phyloP scores from a whole-genome alignment of 441 rosid genomes.

The Pelargonium myrrhifolium region DNA sequence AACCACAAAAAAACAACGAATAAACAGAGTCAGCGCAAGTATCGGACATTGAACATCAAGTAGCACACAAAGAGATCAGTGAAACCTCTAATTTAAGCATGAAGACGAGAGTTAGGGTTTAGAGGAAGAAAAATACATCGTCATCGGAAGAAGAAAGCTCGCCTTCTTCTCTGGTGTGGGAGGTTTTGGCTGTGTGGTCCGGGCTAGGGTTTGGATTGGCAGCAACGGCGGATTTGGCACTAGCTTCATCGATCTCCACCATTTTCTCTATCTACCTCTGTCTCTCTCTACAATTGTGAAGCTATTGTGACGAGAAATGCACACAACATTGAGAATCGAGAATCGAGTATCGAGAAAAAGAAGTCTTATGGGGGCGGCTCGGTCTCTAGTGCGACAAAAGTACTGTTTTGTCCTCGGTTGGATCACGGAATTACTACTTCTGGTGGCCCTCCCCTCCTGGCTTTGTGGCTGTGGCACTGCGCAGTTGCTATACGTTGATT shows the following conservation, averaged over 20 bases:
- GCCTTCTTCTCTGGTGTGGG: conserved; percentile 62
- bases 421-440: background rate
- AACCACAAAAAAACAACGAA: background rate
- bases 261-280: conserved; percentile 6
- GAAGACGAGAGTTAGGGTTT: conserved; percentile 4
- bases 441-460: too few relatives aligned
- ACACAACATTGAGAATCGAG: background rate
- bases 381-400: background rate
- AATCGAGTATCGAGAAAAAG: background rate
- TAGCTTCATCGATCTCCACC: conserved; percentile 20
- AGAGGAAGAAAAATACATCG: conserved; percentile 35
- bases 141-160: conserved; percentile 68
- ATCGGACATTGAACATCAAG: conserved; percentile 5
- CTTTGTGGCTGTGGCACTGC: too few relatives aligned
- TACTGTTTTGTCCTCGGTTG: background rate
- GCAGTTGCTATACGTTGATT: background rate
- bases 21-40: background rate
- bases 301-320: conserved; percentile 2
- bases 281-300: background rate
- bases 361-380: background rate
- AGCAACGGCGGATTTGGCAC: conserved; percentile 15
- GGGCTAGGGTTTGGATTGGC: conserved; percentile 26
- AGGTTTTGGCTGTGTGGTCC: conserved; percentile 12
- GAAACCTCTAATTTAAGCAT: background rate
- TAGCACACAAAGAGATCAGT: background rate